These are phyloP conservation scores for Trametes pubescens DNA, from an alignment of 1,284 basidiomycete species.

Conservation along the genomic window DNA sequence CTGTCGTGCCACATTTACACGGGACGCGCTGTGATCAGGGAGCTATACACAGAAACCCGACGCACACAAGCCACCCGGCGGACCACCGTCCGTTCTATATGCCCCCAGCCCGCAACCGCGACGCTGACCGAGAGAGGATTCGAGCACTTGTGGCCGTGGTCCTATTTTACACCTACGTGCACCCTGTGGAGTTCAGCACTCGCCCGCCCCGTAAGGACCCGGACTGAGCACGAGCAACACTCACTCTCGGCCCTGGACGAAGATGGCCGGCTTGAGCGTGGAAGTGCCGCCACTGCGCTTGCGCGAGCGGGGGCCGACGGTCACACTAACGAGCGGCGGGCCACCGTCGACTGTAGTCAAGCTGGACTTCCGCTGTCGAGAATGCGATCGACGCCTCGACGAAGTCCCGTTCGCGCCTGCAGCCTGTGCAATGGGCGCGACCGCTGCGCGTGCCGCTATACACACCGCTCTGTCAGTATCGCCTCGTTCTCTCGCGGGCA, in stretches of 20 bases:
- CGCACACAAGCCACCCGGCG: constrained; percentile 6
- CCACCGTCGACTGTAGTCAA: constrained; percentile 22
- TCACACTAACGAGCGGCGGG: constrained; percentile 39
- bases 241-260: constrained; percentile 42
- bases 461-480: neutral
- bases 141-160: constrained; percentile 2
- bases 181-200: constrained; percentile 27
- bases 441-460: constrained; percentile 40
- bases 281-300: constrained; percentile 40
- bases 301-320: constrained; percentile 37
- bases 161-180: constrained; percentile 31
- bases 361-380: constrained; percentile 31
- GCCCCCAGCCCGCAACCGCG: constrained; percentile 7
- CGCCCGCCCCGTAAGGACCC: constrained; percentile 12
- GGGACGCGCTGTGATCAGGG: constrained; percentile 5
- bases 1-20: constrained; percentile 24
- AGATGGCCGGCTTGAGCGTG: constrained; percentile 42
- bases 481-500: neutral
- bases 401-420: constrained; percentile 18
- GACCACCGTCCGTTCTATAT: constrained; percentile 6
- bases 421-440: constrained; percentile 20
- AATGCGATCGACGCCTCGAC: constrained; percentile 33
- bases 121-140: constrained; percentile 5
- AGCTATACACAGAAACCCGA: constrained; percentile 7
- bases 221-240: constrained; percentile 24